Evolutionary conservation across 2,329 filamentous ascomycete genomes (phyloP), one percentile per base, ranked within the genome.

Genomic region (Leptographium galeiforme): DNA sequence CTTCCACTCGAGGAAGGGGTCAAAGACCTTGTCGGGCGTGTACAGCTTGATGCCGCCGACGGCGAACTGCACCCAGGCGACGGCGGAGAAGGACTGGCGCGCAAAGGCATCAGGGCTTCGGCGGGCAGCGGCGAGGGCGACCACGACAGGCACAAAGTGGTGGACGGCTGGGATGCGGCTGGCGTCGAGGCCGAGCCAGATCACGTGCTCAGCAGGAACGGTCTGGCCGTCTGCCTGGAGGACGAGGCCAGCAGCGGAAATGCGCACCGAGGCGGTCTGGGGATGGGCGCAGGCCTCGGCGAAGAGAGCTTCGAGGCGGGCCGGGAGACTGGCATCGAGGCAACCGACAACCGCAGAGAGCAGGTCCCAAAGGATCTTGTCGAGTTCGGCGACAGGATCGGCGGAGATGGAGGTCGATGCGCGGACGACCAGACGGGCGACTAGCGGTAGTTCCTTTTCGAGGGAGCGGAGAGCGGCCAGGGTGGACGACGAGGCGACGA

Each of bases 21-120:
- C 93, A 61, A 91, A 93, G 4, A 86, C 78, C 59, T 84, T 83
- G 65, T 95, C 85, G 0, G 94, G 90, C 2, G 97, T 82, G 63
- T 91, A 96, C 2, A 96, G 74, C 57, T 79, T 78, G 48, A 97
- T 73, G 41, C 84, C 79, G 16, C 84, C 83, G 19, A 90, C 68
- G 2, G 87, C 84, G 56, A 95, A 82, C 50, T 85, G 75, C 33
- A 89, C 75, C 81, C 90, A 93, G 6, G 86, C 84, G 25, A 84
- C 68, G 19, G 79, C 76, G 19, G 74, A 68, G 50, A 68, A 66
- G 2, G 62, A 59, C 49, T 64, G 60, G 40, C 46, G 47, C 4
- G 13, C 18, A n/a, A 53, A 56, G 2, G 61, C 58, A n/a, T 55
- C 55, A 1, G 61, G 58, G 49, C 61, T 19, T 12, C 18, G 61